Evolutionary conservation across 2,329 filamentous ascomycete genomes (phyloP).

Genomic region (Colletotrichum limetticola): DNA sequence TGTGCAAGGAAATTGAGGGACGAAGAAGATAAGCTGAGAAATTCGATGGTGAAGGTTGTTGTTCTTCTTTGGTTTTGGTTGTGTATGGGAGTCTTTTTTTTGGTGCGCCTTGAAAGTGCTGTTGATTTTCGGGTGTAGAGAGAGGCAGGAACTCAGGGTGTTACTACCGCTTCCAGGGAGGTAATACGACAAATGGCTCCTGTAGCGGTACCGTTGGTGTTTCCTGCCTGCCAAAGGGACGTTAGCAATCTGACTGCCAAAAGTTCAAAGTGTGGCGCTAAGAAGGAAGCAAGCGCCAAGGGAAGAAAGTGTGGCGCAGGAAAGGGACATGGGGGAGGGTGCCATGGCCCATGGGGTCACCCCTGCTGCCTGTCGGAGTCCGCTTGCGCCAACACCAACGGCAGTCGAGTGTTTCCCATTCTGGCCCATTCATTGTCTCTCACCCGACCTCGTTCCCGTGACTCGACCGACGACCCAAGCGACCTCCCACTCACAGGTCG

Average conservation of each 20-base stretch:
- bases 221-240: background rate
- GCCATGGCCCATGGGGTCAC: constrained; percentile 1
- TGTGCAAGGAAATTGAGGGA: background rate
- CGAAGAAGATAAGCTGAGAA: background rate
- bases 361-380: constrained; percentile 32
- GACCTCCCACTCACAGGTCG: constrained; percentile 14
- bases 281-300: background rate
- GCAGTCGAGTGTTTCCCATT: constrained; percentile 29
- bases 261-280: constrained; percentile 12
- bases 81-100: background rate
- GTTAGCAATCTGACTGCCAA: background rate
- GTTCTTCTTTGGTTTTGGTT: background rate
- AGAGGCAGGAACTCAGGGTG: background rate
- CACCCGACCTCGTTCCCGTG: constrained; percentile 33
- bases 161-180: background rate
- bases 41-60: background rate
- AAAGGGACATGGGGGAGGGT: background rate
- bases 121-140: background rate
- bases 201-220: background rate
- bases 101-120: background rate
- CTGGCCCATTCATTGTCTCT: constrained; percentile 21
- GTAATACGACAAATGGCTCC: background rate
- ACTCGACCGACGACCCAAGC: constrained; percentile 23
- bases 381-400: constrained; percentile 10
- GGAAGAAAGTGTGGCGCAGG: constrained; percentile 23